Conservation (phyloP, 306 rosid genomes). For the Cicer pinnatifidum region DNA sequence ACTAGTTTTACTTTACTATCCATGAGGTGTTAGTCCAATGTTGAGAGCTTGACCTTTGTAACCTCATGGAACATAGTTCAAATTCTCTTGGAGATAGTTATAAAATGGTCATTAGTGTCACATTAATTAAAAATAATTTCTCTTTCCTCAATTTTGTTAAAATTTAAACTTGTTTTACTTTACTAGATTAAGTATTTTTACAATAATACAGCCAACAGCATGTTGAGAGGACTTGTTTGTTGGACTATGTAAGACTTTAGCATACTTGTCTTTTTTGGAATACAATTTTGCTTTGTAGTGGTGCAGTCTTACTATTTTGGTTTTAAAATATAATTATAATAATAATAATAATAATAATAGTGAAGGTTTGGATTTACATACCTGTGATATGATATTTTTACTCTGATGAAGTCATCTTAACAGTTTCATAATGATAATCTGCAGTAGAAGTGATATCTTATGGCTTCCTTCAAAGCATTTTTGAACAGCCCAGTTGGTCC, state of each 20-base stretch:
- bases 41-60: too few relatives aligned
- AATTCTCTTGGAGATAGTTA: too few relatives aligned
- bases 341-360: neutral
- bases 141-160: too few relatives aligned
- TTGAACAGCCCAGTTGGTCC: conserved; percentile 94
- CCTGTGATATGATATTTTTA: conserved; percentile 4
- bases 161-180: neutral
- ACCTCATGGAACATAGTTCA: too few relatives aligned
- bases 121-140: too few relatives aligned
- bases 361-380: conserved; percentile 13
- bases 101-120: too few relatives aligned
- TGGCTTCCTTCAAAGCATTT: conserved; percentile 87
- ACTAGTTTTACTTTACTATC: too few relatives aligned
- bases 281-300: conserved; percentile 18
- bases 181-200: conserved; percentile 6
- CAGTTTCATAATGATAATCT: conserved; percentile 35
- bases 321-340: neutral
- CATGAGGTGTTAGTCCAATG: too few relatives aligned
- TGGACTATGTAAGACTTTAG: conserved; percentile 4
- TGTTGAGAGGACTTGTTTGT: neutral
- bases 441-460: conserved; percentile 40
- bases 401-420: conserved; percentile 24
- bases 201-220: neutral
- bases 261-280: conserved; percentile 2
- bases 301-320: conserved; percentile 4